Evolutionary conservation across 2,329 filamentous ascomycete genomes (phyloP).

Genomic region (Fusarium armeniacum): DNA sequence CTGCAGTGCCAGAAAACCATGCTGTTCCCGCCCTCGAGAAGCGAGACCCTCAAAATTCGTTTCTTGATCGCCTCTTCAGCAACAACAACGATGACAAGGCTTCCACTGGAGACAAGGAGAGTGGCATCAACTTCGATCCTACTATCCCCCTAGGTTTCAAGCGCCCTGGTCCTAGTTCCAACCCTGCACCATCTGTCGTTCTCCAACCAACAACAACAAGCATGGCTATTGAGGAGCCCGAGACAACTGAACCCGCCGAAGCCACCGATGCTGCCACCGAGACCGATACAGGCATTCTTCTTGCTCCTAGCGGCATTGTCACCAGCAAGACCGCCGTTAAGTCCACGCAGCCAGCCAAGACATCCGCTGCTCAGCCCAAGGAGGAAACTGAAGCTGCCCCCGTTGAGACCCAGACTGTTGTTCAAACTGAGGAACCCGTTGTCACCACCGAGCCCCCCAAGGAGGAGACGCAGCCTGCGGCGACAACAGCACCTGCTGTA

Average conservation of each 20-base stretch:
- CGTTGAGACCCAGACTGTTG: constrained; percentile 10
- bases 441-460: constrained; percentile 32
- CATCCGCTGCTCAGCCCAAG: constrained; percentile 21
- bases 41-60: constrained; percentile 42
- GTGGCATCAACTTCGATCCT: constrained; percentile 34
- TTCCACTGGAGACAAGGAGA: constrained; percentile 3
- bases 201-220: constrained; percentile 45
- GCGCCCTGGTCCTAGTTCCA: constrained; percentile 36
- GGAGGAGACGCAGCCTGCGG: constrained; percentile 30
- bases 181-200: constrained; percentile 34
- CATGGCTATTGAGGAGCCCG: constrained; percentile 22
- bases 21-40: constrained; percentile 29
- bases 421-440: neutral
- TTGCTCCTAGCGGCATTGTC: constrained; percentile 48
- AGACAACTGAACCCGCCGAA: constrained; percentile 22
- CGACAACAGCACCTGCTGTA: constrained; percentile 20
- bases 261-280: constrained; percentile 26
- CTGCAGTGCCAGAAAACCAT: constrained; percentile 53
- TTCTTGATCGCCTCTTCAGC: constrained; percentile 46
- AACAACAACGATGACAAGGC: constrained; percentile 12
- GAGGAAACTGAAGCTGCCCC: constrained; percentile 16
- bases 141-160: constrained; percentile 31
- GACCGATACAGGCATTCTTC: constrained; percentile 46
- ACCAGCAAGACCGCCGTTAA: constrained; percentile 36
- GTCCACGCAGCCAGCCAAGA: constrained; percentile 21